Evolutionary conservation across 176 grass and related monocot species (phyloP), one percentile per base, ranked within the genome.

Genomic region (Chrysopogon serrulatus): DNA sequence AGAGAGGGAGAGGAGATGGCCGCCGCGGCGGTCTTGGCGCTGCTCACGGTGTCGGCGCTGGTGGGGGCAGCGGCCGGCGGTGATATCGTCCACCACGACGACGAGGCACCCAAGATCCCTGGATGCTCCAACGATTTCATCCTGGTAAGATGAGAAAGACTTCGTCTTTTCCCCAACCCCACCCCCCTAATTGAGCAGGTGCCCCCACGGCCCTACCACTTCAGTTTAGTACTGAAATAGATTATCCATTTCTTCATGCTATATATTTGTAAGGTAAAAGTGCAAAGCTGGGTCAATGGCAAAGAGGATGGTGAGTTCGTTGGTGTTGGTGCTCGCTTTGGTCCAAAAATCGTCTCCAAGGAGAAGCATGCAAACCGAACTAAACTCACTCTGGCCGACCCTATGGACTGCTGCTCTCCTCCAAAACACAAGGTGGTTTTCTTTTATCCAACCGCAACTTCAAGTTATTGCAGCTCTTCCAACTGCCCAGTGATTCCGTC

Each of bases 291-390:
- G 96, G 80, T 95, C 36, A 82, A 90, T 30, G 53, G 68, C 49
- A 82, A 80, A 21, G 93, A 95, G 79, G 87, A 74, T 21, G 83
- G 63, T 9, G 93, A 98, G 76, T 95, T 92, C 75, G 96, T 98
- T 48, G 96, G 96, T 33, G 96, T 98, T 18, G 93, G 96, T 51
- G 96, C 96, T 27, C 87, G 96, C 10, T 98, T 98, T 57, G 96
- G 96, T 53, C 87, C 89, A 45, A 92, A 88, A 45, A 98, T 98
- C 19, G 96, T 80, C 23, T 98, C 96, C 28, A 98, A 98, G 83
- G 93, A 98, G 71, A 98, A 95, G 66, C 83, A 81, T 3, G 93
- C 93, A 7, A 95, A 89, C 80, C 71, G 93, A 81, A 90, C 89
- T 67, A 89, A 64, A 40, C 89, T 98, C 54, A 87, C 80, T 2